Evolutionary conservation across 768 basidiomycete species (phyloP).

Genomic region (Suillus variegatus): DNA sequence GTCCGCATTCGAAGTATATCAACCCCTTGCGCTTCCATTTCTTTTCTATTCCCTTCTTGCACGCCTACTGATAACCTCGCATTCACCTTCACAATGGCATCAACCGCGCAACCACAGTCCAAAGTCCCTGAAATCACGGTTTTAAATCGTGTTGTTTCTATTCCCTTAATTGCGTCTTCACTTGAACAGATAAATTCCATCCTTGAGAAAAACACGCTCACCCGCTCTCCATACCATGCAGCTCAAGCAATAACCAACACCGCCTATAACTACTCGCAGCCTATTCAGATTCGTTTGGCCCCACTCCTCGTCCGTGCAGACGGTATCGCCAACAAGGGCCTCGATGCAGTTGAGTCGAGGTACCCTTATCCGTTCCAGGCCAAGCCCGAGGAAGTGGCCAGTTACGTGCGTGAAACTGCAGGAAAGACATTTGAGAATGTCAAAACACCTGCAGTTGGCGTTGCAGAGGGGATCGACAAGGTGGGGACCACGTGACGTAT

Average conservation of each 20-base stretch:
- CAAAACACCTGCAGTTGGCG: conserved; percentile 59
- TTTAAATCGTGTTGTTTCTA: conserved; percentile 64
- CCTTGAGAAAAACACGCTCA: conserved; percentile 60
- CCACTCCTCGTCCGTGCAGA: conserved; percentile 68
- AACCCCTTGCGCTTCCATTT: conserved; percentile 8
- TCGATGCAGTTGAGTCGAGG: conserved; percentile 70
- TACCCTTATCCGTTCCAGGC: conserved; percentile 79
- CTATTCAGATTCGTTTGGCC: conserved; percentile 63
- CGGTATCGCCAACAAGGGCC: conserved; percentile 68
- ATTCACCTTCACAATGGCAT: conserved; percentile 33
- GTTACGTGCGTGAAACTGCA: conserved; percentile 57
- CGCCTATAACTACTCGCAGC: conserved; percentile 64
- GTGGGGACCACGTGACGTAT: conserved; percentile 40
- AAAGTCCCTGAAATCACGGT: conserved; percentile 57
- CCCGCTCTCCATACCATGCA: conserved; percentile 62
- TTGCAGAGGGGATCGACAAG: conserved; percentile 72
- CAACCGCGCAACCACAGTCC: conserved; percentile 28
- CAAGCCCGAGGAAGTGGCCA: conserved; percentile 69
- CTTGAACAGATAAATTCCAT: conserved; percentile 60
- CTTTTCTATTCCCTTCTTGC: not conserved
- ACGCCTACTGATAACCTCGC: not conserved
- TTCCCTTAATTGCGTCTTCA: conserved; percentile 71
- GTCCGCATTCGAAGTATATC: conserved; percentile 2
- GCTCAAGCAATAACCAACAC: conserved; percentile 61
- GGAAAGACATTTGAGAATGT: conserved; percentile 71